phyloP scores from a whole-genome alignment of 306 rosid species.

The Hippophae tibetana region DNA sequence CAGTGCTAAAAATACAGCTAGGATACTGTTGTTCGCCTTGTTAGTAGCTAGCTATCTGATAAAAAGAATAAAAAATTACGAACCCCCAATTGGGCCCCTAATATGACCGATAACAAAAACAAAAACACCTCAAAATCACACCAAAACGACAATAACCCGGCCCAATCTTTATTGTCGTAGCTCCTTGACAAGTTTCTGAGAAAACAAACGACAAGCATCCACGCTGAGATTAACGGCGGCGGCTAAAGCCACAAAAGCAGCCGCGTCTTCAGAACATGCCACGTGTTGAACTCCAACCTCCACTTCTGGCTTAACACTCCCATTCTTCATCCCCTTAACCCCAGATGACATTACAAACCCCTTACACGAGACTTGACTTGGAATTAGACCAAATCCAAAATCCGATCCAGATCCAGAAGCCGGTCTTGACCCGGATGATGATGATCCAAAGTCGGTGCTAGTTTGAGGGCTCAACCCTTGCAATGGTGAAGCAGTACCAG shows the following conservation, averaged over 20 bases:
- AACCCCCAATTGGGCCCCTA: too few species aligned
- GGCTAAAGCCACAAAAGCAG: constrained; percentile 43
- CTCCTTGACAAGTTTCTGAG: constrained; percentile 33
- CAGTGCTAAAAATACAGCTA: not conserved
- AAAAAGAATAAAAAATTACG: not conserved
- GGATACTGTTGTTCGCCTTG: not conserved
- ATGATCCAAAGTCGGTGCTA: constrained; percentile 34
- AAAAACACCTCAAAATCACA: constrained; percentile 6
- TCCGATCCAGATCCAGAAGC: constrained; percentile 30
- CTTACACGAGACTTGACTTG: constrained; percentile 15
- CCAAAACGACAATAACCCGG: constrained; percentile 4
- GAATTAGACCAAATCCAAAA: constrained; percentile 24
- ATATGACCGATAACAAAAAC: not conserved
- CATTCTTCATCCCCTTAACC: constrained; percentile 34
- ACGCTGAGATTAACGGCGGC: constrained; percentile 45
- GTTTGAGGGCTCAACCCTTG: constrained; percentile 29
- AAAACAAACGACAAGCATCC: constrained; percentile 41
- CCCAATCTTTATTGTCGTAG: constrained; percentile 21
- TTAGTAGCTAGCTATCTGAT: not conserved
- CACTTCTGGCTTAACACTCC: constrained; percentile 27
- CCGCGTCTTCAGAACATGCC: constrained; percentile 46
- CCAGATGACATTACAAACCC: constrained; percentile 48
- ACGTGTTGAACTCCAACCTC: constrained; percentile 46
- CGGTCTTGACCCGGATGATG: constrained; percentile 6
- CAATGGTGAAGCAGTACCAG: constrained; percentile 5